Percentiles rank a stretch among this genome's conserved stretches.
These are phyloP conservation scores for Phytophthora fragariaefolia DNA, from an alignment of 352 stramenopile genomes.

Conservation along the genomic window DNA sequence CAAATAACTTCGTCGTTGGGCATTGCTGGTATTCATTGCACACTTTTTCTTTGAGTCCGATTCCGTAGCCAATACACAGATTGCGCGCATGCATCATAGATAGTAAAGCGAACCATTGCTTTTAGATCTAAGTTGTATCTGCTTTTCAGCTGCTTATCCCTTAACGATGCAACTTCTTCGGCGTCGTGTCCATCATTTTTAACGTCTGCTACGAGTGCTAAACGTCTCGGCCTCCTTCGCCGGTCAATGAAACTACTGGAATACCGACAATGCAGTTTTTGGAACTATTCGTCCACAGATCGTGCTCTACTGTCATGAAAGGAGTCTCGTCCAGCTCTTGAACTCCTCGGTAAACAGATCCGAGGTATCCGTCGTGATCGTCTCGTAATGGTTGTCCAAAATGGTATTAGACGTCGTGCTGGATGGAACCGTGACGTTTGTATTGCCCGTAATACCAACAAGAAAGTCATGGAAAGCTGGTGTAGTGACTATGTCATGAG, in stretches of 20 bases:
- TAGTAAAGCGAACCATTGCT: slow-evolving; percentile 4
- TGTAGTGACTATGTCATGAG: slow-evolving; percentile 3
- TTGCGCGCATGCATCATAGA: slow-evolving; percentile 2
- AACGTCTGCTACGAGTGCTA: not conserved
- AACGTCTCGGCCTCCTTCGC: too few relatives aligned
- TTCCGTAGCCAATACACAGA: slow-evolving; percentile 6
- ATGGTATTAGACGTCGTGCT: slow-evolving; percentile 8
- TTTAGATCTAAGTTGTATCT: not conserved
- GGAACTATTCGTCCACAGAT: slow-evolving; percentile 2
- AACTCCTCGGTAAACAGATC: not conserved
- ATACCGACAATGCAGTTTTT: slow-evolving; percentile 17
- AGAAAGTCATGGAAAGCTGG: slow-evolving; percentile 4
- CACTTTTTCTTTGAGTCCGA: slow-evolving; percentile 2
- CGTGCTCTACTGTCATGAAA: slow-evolving; percentile 12
- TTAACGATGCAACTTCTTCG: not conserved
- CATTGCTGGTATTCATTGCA: not conserved
- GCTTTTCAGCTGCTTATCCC: not conserved
- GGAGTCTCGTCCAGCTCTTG: not conserved
- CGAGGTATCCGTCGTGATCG: not conserved
- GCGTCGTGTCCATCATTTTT: slow-evolving; percentile 11
- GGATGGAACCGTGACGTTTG: not conserved
- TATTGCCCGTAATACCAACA: not conserved
- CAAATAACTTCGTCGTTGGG: not conserved
- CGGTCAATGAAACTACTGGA: slow-evolving; percentile 1
- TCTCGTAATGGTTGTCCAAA: not conserved